phyloP scores from a whole-genome alignment of 1,284 basidiomycete genomes.

The Microbotryomycetes sp. region DNA sequence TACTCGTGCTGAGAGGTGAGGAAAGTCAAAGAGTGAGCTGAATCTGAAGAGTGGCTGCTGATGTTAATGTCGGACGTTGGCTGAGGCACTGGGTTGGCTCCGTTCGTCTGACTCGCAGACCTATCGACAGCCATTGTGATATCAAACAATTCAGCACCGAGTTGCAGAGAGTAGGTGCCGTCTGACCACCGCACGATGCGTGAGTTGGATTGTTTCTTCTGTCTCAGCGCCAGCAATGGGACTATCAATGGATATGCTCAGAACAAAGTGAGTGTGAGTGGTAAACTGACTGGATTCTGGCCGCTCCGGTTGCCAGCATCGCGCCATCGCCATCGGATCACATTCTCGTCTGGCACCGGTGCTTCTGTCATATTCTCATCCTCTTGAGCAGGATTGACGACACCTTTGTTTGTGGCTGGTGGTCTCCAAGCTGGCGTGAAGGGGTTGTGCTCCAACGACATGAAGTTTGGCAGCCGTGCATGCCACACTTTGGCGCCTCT shows the following conservation, averaged over 20 bases:
- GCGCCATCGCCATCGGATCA: constrained; percentile 81
- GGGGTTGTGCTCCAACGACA: constrained; percentile 71
- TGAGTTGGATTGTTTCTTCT: constrained; percentile 76
- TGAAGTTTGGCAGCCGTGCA: constrained; percentile 62
- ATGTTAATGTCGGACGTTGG: constrained; percentile 37
- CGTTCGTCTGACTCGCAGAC: constrained; percentile 48
- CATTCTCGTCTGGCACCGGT: constrained; percentile 73
- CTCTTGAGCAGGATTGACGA: too few relatives aligned
- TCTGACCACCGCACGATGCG: constrained; percentile 88
- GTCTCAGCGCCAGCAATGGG: constrained; percentile 8
- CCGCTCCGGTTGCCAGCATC: constrained; percentile 62
- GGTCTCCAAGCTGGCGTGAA: constrained; percentile 73
- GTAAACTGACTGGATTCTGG: constrained; percentile 48
- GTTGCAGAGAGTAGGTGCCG: constrained; percentile 72
- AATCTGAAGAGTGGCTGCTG: constrained; percentile 37
- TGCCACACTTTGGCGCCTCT: constrained; percentile 64
- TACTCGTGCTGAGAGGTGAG: constrained; percentile 84
- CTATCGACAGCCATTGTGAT: constrained; percentile 67
- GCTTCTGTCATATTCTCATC: constrained; percentile 39
- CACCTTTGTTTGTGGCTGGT: too few relatives aligned
- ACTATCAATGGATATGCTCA: constrained; percentile 9
- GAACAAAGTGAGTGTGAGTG: not conserved
- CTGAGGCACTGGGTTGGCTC: constrained; percentile 50
- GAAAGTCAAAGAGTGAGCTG: constrained; percentile 61
- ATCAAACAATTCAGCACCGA: constrained; percentile 84